Conservation (phyloP, 1,139 yeast species). For the Taiozyma sp. region DNA sequence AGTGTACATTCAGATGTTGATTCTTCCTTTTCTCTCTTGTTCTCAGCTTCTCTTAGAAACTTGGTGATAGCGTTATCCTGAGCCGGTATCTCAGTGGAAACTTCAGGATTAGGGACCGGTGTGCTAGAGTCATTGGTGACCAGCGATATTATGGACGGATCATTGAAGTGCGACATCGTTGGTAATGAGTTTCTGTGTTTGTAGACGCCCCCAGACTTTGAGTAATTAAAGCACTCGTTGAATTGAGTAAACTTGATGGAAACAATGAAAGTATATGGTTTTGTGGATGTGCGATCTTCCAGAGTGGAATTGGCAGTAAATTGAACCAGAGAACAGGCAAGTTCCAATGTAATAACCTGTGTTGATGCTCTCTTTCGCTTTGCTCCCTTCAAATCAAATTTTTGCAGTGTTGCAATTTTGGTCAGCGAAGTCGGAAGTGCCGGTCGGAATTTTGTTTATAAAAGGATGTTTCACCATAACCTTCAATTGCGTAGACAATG, state of each 20-base stretch:
- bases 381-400: background rate
- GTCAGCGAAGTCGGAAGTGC: background rate
- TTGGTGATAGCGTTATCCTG: constrained; percentile 20
- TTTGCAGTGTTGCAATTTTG: background rate
- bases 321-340: background rate
- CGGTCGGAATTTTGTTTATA: background rate
- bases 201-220: background rate
- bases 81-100: background rate
- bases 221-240: background rate
- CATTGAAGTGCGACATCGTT: constrained; percentile 9
- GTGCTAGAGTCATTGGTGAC: background rate
- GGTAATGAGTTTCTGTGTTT: background rate
- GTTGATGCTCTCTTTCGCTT: background rate
- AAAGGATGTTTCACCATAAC: too few relatives aligned
- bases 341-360: background rate
- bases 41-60: constrained; percentile 22
- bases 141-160: constrained; percentile 16
- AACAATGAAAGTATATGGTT: background rate
- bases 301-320: background rate
- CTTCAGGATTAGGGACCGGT: background rate
- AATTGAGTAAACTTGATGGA: background rate
- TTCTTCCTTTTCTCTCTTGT: constrained; percentile 21
- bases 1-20: constrained; percentile 1
- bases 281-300: background rate
- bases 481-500: too few relatives aligned